Conservation (phyloP, 345 rosid genomes). For the Hibiscus mutabilis region DNA sequence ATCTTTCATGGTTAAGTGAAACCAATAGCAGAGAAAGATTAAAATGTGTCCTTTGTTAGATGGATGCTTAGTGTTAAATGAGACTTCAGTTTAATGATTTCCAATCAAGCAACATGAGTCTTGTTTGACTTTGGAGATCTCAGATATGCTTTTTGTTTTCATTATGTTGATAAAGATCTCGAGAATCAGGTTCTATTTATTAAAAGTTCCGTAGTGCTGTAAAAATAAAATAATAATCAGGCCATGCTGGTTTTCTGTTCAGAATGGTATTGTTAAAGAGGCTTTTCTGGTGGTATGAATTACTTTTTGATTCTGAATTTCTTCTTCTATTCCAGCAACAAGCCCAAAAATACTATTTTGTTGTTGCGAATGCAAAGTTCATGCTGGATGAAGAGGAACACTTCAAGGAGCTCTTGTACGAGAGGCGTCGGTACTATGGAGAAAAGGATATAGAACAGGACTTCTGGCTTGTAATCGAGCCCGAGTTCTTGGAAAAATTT, state of each 20-base stretch:
- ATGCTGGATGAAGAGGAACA: conserved; percentile 99
- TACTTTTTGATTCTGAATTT: background rate
- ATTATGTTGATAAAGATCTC: background rate
- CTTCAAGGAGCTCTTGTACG: conserved; percentile 74
- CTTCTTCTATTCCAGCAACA: conserved; percentile 21
- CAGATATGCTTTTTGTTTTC: background rate
- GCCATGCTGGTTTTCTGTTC: conserved; percentile 3
- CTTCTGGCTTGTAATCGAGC: conserved; percentile 94
- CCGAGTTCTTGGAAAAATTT: conserved; percentile 79
- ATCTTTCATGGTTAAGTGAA: background rate
- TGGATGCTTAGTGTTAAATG: background rate
- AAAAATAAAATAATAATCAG: too few relatives aligned
- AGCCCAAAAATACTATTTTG: conserved; percentile 51
- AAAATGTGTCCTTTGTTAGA: background rate
- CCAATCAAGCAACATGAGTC: background rate
- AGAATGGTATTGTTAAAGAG: background rate
- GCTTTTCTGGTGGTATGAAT: background rate
- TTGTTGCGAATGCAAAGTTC: conserved; percentile 89
- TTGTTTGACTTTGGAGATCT: background rate
- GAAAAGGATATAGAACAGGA: conserved; percentile 64
- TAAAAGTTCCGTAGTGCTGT: too few relatives aligned
- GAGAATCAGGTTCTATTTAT: background rate
- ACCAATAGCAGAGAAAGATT: background rate
- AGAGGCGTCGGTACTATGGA: conserved; percentile 60
- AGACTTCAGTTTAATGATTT: background rate